Conservation (phyloP, 805 yeast species). For the Saturnispora halmiae region DNA sequence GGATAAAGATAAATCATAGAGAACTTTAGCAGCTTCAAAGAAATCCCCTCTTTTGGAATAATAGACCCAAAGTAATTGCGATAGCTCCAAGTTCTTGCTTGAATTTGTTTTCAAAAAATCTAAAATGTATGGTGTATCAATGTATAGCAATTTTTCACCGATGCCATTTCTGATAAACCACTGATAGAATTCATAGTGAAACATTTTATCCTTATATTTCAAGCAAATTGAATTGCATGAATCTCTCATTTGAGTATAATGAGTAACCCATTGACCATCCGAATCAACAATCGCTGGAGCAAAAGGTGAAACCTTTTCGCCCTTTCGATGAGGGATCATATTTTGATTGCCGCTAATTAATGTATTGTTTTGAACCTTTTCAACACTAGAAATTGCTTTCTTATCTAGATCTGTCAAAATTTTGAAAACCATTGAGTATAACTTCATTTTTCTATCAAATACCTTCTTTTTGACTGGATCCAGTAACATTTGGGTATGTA, state of each 20-base stretch:
- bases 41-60: constrained; percentile 74
- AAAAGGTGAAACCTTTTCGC: constrained; percentile 2
- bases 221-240: constrained; percentile 68
- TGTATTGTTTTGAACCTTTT: constrained; percentile 19
- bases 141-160: constrained; percentile 65
- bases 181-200: constrained; percentile 86
- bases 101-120: constrained; percentile 68
- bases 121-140: constrained; percentile 73
- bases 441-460: constrained; percentile 44
- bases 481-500: constrained; percentile 19
- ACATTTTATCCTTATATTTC: constrained; percentile 66
- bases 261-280: constrained; percentile 34
- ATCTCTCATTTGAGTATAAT: constrained; percentile 53
- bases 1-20: constrained; percentile 65
- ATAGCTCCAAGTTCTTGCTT: constrained; percentile 54
- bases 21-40: constrained; percentile 74
- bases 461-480: constrained; percentile 44
- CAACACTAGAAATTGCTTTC: constrained; percentile 39
- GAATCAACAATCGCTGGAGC: constrained; percentile 22
- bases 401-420: constrained; percentile 66
- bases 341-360: constrained; percentile 13
- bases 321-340: constrained; percentile 1
- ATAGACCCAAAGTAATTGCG: constrained; percentile 81
- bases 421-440: constrained; percentile 68
- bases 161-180: constrained; percentile 80